Base-by-base conservation (phyloP, 1,284 basidiomycete species). In the Moesziomyces aphidis region DNA sequence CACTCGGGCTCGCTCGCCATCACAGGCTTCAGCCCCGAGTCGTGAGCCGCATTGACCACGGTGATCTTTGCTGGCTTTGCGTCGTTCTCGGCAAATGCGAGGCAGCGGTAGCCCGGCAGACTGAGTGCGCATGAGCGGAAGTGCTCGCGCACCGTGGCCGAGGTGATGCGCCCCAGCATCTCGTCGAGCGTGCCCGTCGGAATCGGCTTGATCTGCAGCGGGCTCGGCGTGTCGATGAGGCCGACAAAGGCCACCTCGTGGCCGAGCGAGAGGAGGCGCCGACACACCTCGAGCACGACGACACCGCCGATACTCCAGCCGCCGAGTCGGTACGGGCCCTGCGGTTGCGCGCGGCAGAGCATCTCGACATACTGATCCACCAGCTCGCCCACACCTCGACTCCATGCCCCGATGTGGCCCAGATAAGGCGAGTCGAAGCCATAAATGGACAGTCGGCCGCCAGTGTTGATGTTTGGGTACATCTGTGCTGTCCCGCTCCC, bases 281-380 rank as follows among this genome's bases (percentile, higher is more conserved):
- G 62, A 6, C 61, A 60, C 6, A 71, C 63, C 52, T 75, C 63
- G 10, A 75, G 57, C 0, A 68, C 73, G 49, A 75, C 56, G 24
- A 75, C 39, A n/a, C 73, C 73, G 51, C 73, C 73, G 39, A 75
- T 75, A 57, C 73, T 75, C 73, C 73, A 75, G 13, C 73, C 73
- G 10, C 55, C 73, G 2, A 75, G 54, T 34, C 53, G 55, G 52
- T 66, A 71, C 9, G 73, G 73, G 23, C 63, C 68, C 24, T 24
- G 50, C 7, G 47, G 45, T 46, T 71, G 73, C 1, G 64, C 62
- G 5, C 42, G 43, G 54, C 48, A 22, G 15, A 75, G 59, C 47
- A 66, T 59, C 50, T 71, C 63, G 39, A 67, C 50, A 51, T 61
- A 75, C 5, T 52, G 53, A 39, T 71, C 64, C 26, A 75, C 57